Conservation (phyloP, 352 stramenopile species). For the Pythium scleroteichum region DNA sequence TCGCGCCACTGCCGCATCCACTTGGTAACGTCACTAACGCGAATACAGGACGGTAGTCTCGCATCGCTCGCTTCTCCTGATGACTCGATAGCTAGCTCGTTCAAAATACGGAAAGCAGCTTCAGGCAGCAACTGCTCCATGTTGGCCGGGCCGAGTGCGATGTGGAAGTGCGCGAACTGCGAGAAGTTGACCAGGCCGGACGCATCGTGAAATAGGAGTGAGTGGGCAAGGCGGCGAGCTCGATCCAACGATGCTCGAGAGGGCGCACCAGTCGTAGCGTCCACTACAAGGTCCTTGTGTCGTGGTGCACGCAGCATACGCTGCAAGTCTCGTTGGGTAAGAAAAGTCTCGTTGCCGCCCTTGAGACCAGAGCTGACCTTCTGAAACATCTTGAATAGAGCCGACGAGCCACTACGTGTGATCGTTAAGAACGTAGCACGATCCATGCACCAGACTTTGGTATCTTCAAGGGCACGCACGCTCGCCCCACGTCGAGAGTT, state of each 20-base stretch:
- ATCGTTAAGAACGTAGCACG: slow-evolving; percentile 84
- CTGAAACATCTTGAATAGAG: slow-evolving; percentile 74
- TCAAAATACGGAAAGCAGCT: slow-evolving; percentile 74
- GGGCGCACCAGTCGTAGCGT: not conserved
- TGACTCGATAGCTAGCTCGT: slow-evolving; percentile 37
- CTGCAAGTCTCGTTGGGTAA: slow-evolving; percentile 53
- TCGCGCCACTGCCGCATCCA: slow-evolving; percentile 45
- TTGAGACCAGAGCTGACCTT: slow-evolving; percentile 50
- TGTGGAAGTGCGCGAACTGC: slow-evolving; percentile 89
- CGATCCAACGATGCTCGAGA: slow-evolving; percentile 41
- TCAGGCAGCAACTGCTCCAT: slow-evolving; percentile 77
- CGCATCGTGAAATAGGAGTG: slow-evolving; percentile 70
- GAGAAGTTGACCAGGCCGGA: slow-evolving; percentile 86
- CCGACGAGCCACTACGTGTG: slow-evolving; percentile 75
- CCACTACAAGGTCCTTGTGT: slow-evolving; percentile 12
- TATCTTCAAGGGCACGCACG: slow-evolving; percentile 80
- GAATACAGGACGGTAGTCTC: slow-evolving; percentile 42
- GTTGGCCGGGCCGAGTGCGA: slow-evolving; percentile 64
- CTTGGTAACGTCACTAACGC: slow-evolving; percentile 45
- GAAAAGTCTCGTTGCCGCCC: slow-evolving; percentile 50
- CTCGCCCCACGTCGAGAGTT: slow-evolving; percentile 93
- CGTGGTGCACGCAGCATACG: slow-evolving; percentile 49
- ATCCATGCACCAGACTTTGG: slow-evolving; percentile 94
- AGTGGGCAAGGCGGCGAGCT: slow-evolving; percentile 58
- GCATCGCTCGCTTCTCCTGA: not conserved